These are phyloP conservation scores for Smallanthus sonchifolius DNA, from an alignment of 129 eudicot genomes.

Conservation along the genomic window DNA sequence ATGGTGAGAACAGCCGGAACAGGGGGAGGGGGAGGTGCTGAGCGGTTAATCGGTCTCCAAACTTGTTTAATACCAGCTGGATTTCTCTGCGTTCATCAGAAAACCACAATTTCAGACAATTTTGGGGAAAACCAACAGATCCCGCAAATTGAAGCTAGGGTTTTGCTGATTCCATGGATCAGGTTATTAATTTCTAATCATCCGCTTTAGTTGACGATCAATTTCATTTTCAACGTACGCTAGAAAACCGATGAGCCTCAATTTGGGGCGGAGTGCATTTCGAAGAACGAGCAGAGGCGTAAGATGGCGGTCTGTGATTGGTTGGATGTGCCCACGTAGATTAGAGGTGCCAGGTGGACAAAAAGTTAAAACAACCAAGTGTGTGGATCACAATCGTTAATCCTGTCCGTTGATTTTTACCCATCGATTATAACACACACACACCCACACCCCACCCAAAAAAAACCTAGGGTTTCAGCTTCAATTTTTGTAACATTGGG, in stretches of 20 bases:
- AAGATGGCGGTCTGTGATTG: conserved; percentile 5
- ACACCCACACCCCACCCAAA: too few relatives aligned
- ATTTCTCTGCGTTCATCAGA: conserved; percentile 19
- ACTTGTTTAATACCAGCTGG: conserved; percentile 24
- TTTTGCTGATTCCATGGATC: conserved; percentile 14
- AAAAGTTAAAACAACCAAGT: too few relatives aligned
- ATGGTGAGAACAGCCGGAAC: conserved; percentile 3
- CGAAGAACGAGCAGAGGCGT: conserved; percentile 7
- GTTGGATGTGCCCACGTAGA: conserved; percentile 21
- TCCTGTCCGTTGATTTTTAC: background rate
- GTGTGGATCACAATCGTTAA: too few relatives aligned
- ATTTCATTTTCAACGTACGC: background rate
- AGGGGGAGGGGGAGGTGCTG: background rate
- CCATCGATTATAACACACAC: too few relatives aligned
- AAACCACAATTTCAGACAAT: background rate
- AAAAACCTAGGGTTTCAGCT: too few relatives aligned
- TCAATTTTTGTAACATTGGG: too few relatives aligned
- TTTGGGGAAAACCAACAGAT: conserved; percentile 3
- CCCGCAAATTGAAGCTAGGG: conserved; percentile 22
- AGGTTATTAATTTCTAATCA: background rate
- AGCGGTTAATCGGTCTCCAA: conserved; percentile 26
- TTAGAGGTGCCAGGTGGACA: background rate
- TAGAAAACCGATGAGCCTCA: conserved; percentile 2
- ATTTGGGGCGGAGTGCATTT: conserved; percentile 18
- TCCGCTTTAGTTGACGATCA: conserved; percentile 1